These are phyloP conservation scores for Drechmeria coniospora DNA, from an alignment of 2,329 filamentous ascomycete species.

Conservation along the genomic window DNA sequence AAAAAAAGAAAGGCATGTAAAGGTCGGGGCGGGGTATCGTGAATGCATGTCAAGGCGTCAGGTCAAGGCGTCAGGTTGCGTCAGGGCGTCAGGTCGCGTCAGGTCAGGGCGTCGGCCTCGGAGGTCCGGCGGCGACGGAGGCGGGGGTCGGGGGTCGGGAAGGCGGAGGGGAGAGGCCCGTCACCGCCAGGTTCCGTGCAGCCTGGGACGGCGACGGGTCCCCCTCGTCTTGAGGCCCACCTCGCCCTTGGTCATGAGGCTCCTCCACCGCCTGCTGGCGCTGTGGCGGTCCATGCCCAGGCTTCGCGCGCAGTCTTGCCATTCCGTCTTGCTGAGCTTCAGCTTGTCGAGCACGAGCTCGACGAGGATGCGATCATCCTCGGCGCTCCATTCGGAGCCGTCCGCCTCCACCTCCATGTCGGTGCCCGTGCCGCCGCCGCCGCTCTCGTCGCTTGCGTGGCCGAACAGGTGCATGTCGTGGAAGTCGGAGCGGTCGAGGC, in stretches of 20 bases:
- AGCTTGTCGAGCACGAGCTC: slow-evolving; percentile 53
- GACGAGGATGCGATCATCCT: slow-evolving; percentile 51
- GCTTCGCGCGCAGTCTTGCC: slow-evolving; percentile 51
- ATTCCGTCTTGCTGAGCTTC: slow-evolving; percentile 46
- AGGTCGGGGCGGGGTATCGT: no score
- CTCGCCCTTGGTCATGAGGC: slow-evolving; percentile 41
- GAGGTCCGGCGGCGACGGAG: no score
- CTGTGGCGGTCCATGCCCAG: slow-evolving; percentile 44
- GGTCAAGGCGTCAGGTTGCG: no score
- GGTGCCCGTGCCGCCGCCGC: slow-evolving; percentile 14
- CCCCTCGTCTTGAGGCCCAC: slow-evolving; percentile 38
- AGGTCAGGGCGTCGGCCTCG: no score
- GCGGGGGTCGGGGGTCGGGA: neutral
- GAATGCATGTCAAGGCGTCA: no score
- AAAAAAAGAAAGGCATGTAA: no score
- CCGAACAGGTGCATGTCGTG: slow-evolving; percentile 29
- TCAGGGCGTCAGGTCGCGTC: no score
- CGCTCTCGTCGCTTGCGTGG: slow-evolving; percentile 11
- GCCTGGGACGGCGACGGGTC: slow-evolving; percentile 24
- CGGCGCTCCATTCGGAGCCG: slow-evolving; percentile 39
- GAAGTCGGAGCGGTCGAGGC: slow-evolving; percentile 42
- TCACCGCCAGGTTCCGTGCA: slow-evolving; percentile 41
- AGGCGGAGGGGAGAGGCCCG: neutral
- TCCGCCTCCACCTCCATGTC: slow-evolving; percentile 29
- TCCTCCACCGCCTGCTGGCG: slow-evolving; percentile 47